These are phyloP conservation scores for Hevea brasiliensis DNA, from an alignment of 345 rosid species.

Conservation along the genomic window DNA sequence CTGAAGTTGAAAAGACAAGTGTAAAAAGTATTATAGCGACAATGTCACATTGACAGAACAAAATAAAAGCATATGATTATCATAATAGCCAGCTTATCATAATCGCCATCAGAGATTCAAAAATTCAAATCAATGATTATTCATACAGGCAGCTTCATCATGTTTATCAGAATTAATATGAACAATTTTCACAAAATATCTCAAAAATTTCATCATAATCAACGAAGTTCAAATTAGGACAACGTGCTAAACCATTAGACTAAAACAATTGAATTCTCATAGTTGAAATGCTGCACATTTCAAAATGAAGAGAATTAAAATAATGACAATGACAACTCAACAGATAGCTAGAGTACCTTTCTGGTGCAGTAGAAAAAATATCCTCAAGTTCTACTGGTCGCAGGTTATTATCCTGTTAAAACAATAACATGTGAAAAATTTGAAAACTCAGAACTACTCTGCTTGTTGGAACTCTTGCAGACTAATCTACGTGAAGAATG, in stretches of 20 bases:
- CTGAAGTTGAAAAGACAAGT: conserved; percentile 40
- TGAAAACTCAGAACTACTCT: too few relatives aligned
- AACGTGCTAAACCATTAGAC: not conserved
- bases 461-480: too few relatives aligned
- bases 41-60: conserved; percentile 17
- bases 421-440: too few relatives aligned
- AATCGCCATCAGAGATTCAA: not conserved
- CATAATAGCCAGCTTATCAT: not conserved
- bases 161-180: not conserved
- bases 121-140: not conserved
- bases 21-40: conserved; percentile 6
- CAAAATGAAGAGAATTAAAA: not conserved
- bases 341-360: conserved; percentile 44
- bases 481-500: too few relatives aligned
- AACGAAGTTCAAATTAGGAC: not conserved
- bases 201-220: not conserved
- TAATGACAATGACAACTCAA: not conserved
- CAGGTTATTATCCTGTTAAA: conserved; percentile 76
- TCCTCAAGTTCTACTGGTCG: conserved; percentile 80
- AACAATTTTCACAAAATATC: not conserved
- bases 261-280: too few relatives aligned
- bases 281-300: not conserved
- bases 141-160: not conserved
- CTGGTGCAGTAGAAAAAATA: conserved; percentile 93
- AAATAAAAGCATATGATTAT: not conserved